A percentile compares a stretch with the other conserved stretches of the same genome.
These are phyloP conservation scores for Coffea eugenioides DNA, from an alignment of 257 asterid species.

Conservation along the genomic window DNA sequence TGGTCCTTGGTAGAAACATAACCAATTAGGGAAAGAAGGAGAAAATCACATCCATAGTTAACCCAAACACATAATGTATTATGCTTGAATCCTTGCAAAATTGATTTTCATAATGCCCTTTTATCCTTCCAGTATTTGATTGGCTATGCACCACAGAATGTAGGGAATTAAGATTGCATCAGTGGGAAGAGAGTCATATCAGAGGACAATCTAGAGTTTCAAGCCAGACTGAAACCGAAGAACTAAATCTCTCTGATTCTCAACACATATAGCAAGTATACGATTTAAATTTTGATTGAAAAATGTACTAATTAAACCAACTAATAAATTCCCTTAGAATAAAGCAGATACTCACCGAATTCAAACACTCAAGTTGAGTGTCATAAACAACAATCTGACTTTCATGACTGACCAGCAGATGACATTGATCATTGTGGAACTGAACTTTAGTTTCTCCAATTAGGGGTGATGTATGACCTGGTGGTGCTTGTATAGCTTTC, in stretches of 20 bases:
- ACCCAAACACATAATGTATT: too few species aligned
- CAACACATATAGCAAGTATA: neutral
- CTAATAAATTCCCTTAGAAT: neutral
- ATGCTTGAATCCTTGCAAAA: too few species aligned
- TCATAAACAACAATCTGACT: conserved; percentile 77
- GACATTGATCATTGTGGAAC: too few species aligned
- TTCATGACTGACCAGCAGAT: too few species aligned
- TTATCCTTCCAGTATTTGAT: too few species aligned
- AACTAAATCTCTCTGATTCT: neutral
- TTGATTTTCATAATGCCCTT: too few species aligned
- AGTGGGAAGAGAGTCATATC: too few species aligned
- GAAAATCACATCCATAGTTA: neutral
- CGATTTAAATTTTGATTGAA: neutral
- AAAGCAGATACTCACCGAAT: conserved; percentile 51
- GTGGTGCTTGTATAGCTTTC: conserved; percentile 71
- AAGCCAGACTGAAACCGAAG: neutral
- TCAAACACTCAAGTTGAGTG: conserved; percentile 81
- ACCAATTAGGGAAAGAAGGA: neutral
- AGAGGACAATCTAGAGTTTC: neutral
- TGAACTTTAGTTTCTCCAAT: conserved; percentile 84
- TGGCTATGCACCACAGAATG: too few species aligned
- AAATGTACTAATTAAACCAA: neutral
- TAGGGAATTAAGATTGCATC: too few species aligned
- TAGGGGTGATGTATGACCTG: conserved; percentile 61
- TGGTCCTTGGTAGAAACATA: neutral